Evolutionary conservation across 805 yeast genomes (phyloP).

Genomic region (Kregervanrija delftensis): DNA sequence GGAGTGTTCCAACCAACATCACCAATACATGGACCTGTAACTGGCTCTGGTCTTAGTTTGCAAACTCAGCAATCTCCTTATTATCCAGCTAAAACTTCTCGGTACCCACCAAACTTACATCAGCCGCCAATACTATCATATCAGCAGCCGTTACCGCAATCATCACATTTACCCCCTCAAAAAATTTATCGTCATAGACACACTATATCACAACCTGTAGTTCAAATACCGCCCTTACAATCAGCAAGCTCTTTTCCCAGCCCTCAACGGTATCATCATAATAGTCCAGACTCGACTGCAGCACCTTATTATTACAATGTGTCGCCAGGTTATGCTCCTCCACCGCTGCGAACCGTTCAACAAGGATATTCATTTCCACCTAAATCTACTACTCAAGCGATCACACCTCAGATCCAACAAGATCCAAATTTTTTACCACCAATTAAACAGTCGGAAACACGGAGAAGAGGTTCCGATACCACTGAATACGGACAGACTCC

Average conservation of each 20-base stretch:
- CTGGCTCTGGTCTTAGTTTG: neutral
- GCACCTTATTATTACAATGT: slow-evolving; percentile 1
- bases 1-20: too few relatives aligned
- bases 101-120: neutral
- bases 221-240: slow-evolving; percentile 1
- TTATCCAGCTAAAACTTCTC: too few relatives aligned
- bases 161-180: neutral
- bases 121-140: neutral
- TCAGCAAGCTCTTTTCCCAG: slow-evolving; percentile 9
- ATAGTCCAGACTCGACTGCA: too few relatives aligned
- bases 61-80: too few relatives aligned
- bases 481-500: too few relatives aligned
- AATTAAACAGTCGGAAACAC: too few relatives aligned
- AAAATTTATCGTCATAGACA: neutral
- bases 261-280: too few relatives aligned
- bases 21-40: too few relatives aligned
- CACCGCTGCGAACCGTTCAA: neutral
- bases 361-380: slow-evolving; percentile 2
- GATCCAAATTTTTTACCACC: too few relatives aligned
- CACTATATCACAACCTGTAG: neutral
- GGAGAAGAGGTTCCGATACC: too few relatives aligned
- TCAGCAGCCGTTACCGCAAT: neutral
- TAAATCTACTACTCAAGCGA: neutral
- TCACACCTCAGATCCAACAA: too few relatives aligned
- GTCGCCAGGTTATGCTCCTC: neutral